A percentile compares a stretch with the other conserved stretches of the same genome.
Conservation (phyloP, 441 rosid species). For the Erodium moschatum region DNA sequence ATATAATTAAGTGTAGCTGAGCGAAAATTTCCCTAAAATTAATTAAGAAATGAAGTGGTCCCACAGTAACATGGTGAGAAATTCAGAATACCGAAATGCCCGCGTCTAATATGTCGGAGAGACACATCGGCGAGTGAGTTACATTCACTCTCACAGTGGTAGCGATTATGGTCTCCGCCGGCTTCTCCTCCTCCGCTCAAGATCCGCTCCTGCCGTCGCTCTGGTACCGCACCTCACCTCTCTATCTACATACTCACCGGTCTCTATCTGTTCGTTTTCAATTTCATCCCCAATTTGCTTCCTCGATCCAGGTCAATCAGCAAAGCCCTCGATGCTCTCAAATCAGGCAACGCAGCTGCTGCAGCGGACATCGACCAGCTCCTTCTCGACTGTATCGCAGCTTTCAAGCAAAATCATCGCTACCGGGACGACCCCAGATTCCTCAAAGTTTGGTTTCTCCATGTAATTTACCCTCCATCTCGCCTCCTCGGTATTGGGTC, state of each 20-base stretch:
- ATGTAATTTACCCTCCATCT: conserved; percentile 34
- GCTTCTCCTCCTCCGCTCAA: conserved; percentile 16
- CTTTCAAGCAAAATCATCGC: conserved; percentile 42
- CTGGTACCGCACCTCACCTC: conserved; percentile 28
- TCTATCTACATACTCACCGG: neutral
- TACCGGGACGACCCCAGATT: conserved; percentile 70
- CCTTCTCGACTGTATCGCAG: conserved; percentile 38
- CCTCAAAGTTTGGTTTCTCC: conserved; percentile 84
- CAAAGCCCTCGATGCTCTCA: conserved; percentile 33
- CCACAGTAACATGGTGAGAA: no score
- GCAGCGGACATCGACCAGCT: conserved; percentile 35
- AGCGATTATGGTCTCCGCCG: neutral
- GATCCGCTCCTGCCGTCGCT: conserved; percentile 75
- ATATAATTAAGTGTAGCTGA: no score
- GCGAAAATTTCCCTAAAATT: no score
- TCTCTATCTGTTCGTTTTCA: neutral
- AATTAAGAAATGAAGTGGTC: no score
- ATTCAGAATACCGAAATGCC: neutral
- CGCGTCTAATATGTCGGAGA: neutral
- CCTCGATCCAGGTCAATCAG: conserved; percentile 40
- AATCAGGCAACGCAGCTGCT: conserved; percentile 26
- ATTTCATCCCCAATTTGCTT: neutral
- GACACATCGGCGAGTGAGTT: neutral
- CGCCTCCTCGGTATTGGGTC: neutral
- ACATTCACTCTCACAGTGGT: neutral